Conservation (phyloP, 2,329 filamentous ascomycete species). For the Trichophyton equinum region DNA sequence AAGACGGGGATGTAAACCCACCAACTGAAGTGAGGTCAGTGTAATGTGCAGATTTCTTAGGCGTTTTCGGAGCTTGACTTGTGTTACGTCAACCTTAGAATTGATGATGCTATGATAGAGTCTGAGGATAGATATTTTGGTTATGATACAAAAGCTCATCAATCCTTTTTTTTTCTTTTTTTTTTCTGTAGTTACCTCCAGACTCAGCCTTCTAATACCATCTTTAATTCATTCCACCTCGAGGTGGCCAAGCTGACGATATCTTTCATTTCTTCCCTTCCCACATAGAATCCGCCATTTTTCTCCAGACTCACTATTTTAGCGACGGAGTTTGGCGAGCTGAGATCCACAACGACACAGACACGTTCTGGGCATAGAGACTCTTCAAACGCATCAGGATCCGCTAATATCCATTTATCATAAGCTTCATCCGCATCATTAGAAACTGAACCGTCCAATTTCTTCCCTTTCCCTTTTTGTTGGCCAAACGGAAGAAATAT, state of each 20-base stretch:
- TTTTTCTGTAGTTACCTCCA: too few species aligned
- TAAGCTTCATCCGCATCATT: slow-evolving; percentile 15
- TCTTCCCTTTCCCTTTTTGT: slow-evolving; percentile 35
- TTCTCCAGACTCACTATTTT: slow-evolving; percentile 64
- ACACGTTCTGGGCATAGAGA: slow-evolving; percentile 67
- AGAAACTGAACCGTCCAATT: slow-evolving; percentile 21
- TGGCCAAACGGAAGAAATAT: slow-evolving; percentile 25
- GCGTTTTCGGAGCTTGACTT: background rate
- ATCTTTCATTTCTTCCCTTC: slow-evolving; percentile 47
- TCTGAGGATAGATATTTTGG: background rate
- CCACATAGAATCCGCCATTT: slow-evolving; percentile 61
- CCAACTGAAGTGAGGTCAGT: background rate
- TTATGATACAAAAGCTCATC: background rate
- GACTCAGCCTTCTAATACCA: slow-evolving; percentile 22
- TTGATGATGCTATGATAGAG: background rate
- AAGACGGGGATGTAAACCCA: slow-evolving; percentile 20
- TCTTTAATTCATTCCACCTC: slow-evolving; percentile 51
- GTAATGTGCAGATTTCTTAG: background rate
- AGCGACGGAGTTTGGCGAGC: slow-evolving; percentile 34
- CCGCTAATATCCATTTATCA: slow-evolving; percentile 66
- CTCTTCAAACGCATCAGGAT: slow-evolving; percentile 87
- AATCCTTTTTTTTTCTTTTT: background rate
- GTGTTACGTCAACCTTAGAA: background rate
- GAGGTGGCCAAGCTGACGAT: slow-evolving; percentile 48
- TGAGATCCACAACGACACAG: slow-evolving; percentile 63